Evolutionary conservation across 2,329 filamentous ascomycete genomes (phyloP).

Genomic region (Pseudogymnoascus sp.): DNA sequence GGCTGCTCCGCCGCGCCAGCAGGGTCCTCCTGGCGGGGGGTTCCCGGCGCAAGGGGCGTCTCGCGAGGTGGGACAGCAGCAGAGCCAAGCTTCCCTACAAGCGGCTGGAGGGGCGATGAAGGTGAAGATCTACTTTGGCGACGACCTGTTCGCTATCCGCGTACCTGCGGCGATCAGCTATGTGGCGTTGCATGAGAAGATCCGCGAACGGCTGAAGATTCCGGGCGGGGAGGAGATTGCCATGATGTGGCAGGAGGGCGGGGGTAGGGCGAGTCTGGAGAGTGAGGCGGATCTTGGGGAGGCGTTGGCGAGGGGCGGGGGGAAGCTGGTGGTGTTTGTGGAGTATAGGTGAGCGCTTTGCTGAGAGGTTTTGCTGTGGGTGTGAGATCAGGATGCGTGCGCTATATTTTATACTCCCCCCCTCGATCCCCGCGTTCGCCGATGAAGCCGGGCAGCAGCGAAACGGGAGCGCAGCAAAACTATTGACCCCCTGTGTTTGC

Average conservation of each 20-base stretch:
- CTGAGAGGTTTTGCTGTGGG: no score
- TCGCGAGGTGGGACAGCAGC: not conserved
- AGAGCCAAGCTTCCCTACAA: slow-evolving; percentile 30
- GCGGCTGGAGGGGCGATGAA: slow-evolving; percentile 58
- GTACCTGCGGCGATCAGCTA: slow-evolving; percentile 75
- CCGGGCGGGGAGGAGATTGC: slow-evolving; percentile 59
- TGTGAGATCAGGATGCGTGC: no score
- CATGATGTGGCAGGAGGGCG: slow-evolving; percentile 79
- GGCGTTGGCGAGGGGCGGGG: not conserved
- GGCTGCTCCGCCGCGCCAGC: slow-evolving; percentile 36
- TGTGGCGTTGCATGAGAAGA: slow-evolving; percentile 71
- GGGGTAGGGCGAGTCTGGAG: not conserved
- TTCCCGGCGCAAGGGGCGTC: not conserved
- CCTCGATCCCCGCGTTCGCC: not conserved
- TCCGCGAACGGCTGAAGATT: slow-evolving; percentile 76
- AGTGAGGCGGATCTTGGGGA: not conserved
- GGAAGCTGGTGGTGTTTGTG: not conserved
- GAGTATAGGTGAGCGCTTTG: not conserved
- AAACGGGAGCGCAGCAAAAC: not conserved
- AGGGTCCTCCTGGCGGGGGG: slow-evolving; percentile 10
- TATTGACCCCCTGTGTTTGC: not conserved
- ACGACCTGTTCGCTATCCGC: slow-evolving; percentile 84
- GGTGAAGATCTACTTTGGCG: slow-evolving; percentile 89
- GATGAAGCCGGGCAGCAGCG: not conserved
- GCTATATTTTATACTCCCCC: not conserved